Conservation (phyloP, 352 stramenopile species). For the Pseudoperonospora humuli region DNA sequence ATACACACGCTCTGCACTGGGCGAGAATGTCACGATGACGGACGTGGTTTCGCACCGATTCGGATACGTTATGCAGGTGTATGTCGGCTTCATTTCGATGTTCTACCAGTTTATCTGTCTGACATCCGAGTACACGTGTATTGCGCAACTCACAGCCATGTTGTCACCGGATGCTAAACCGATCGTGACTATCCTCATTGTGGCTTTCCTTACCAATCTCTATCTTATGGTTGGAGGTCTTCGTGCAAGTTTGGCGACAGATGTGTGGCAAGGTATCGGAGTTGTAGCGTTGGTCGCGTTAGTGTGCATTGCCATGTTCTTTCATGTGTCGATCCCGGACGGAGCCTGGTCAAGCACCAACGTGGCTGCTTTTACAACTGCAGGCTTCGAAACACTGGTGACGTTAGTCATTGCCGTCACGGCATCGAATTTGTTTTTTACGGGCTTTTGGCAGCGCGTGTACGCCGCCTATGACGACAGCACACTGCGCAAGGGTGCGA, state of each 20-base stretch:
- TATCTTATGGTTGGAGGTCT: constrained; percentile 71
- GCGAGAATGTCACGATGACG: constrained; percentile 65
- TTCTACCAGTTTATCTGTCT: constrained; percentile 84
- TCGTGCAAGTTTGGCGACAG: constrained; percentile 59
- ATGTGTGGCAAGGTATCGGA: constrained; percentile 65
- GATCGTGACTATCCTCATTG: constrained; percentile 42
- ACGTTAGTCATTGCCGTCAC: constrained; percentile 61
- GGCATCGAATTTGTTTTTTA: constrained; percentile 69
- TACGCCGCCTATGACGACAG: constrained; percentile 50
- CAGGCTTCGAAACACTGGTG: constrained; percentile 63
- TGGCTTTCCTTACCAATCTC: constrained; percentile 60
- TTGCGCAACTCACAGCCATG: constrained; percentile 44
- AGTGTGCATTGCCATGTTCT: constrained; percentile 56
- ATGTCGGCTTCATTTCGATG: constrained; percentile 54
- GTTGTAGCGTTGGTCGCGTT: constrained; percentile 48
- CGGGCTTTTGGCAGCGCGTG: constrained; percentile 73
- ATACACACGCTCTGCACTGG: constrained; percentile 47
- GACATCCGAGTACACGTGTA: constrained; percentile 56
- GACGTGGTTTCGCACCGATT: constrained; percentile 56
- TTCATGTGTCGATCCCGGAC: constrained; percentile 41
- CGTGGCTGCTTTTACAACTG: constrained; percentile 50
- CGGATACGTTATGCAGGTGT: constrained; percentile 56
- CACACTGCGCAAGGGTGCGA: constrained; percentile 39
- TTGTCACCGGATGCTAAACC: constrained; percentile 40
- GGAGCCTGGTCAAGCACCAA: constrained; percentile 44